phyloP scores from a whole-genome alignment of 306 rosid species.

The Luffa aegyptiaca region DNA sequence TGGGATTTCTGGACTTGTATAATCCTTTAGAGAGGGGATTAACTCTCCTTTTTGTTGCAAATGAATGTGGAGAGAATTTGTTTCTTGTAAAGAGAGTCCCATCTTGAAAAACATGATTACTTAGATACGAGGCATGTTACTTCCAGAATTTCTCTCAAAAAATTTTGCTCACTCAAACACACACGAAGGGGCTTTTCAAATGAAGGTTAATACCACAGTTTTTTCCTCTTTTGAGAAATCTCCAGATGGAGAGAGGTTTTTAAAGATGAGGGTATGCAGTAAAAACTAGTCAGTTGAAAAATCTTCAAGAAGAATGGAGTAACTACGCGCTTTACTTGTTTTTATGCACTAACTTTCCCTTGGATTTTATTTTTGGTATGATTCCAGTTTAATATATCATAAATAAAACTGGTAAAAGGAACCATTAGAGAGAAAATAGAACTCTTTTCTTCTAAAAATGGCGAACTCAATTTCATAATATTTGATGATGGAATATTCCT shows the following conservation, averaged over 20 bases:
- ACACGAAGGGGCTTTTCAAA: background rate
- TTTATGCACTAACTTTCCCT: too few species aligned
- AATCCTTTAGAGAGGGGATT: background rate
- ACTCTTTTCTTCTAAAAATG: background rate
- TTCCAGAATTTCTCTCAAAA: background rate
- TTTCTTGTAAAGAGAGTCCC: background rate
- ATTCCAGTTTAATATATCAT: too few species aligned
- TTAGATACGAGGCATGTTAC: background rate
- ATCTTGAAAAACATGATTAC: background rate
- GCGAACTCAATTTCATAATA: background rate
- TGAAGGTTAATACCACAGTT: too few species aligned
- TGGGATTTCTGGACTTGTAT: background rate
- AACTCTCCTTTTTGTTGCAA: conserved; percentile 1
- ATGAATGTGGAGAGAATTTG: conserved; percentile 4
- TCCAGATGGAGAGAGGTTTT: background rate
- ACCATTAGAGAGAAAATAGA: too few species aligned
- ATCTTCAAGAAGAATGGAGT: too few species aligned
- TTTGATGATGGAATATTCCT: background rate
- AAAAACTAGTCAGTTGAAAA: too few species aligned
- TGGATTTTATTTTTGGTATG: too few species aligned
- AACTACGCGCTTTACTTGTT: too few species aligned
- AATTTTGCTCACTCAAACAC: background rate
- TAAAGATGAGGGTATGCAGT: background rate
- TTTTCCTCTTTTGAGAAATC: background rate
- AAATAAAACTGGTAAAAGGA: too few species aligned